phyloP scores from a whole-genome alignment of 768 basidiomycete species.

The Agaricus sinodeliciosus region DNA sequence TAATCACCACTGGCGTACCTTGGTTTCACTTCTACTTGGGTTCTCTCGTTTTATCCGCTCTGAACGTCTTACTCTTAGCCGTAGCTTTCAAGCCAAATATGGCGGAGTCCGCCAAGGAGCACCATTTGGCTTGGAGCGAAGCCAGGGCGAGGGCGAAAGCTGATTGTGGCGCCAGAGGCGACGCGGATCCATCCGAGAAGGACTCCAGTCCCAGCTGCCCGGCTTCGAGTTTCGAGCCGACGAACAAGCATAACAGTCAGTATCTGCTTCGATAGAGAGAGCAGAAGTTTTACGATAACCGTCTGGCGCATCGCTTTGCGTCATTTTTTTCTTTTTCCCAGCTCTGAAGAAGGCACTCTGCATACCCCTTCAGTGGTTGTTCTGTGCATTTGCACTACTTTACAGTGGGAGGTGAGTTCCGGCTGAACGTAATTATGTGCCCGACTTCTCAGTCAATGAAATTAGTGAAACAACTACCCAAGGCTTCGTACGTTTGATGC shows the following conservation, averaged over 20 bases:
- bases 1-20: conserved; percentile 42
- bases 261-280: neutral
- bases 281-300: neutral
- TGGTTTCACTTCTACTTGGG: conserved; percentile 57
- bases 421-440: neutral
- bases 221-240: neutral
- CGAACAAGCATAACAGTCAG: conserved; percentile 13
- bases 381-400: conserved; percentile 34
- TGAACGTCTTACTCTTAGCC: conserved; percentile 33
- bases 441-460: neutral
- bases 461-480: conserved; percentile 44
- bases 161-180: neutral
- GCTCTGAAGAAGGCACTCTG: conserved; percentile 33
- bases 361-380: conserved; percentile 41
- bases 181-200: neutral
- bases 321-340: conserved; percentile 11
- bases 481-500: conserved; percentile 36
- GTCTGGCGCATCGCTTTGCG: neutral
- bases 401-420: conserved; percentile 43
- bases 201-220: conserved; percentile 2
- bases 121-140: neutral
- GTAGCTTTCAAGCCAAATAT: conserved; percentile 40
- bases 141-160: neutral
- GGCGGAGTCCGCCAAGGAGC: conserved; percentile 1
- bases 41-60: conserved; percentile 41